These are phyloP conservation scores for Cadophora gregata DNA, from an alignment of 2,329 filamentous ascomycete species.

Conservation along the genomic window DNA sequence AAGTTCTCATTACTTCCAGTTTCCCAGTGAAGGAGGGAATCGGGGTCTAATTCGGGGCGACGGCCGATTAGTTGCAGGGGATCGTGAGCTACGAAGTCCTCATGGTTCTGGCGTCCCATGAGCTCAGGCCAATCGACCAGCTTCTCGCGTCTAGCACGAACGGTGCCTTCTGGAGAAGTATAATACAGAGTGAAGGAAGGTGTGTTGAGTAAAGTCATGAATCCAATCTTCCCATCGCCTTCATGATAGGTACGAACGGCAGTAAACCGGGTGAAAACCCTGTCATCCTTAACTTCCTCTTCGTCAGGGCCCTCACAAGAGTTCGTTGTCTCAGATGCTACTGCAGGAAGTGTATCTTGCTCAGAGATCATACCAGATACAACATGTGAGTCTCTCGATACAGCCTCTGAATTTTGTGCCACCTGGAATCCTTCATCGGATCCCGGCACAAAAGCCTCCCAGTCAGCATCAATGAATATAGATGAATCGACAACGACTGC, in stretches of 20 bases:
- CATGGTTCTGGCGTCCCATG: not conserved
- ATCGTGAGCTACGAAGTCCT: constrained; percentile 27
- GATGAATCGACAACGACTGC: not conserved
- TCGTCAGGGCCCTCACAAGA: not conserved
- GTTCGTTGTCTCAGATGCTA: not conserved
- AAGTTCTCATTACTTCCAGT: constrained; percentile 41
- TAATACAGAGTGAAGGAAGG: constrained; percentile 45
- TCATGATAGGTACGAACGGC: constrained; percentile 23
- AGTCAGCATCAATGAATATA: not conserved
- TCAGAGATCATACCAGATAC: not conserved
- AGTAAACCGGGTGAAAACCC: not conserved
- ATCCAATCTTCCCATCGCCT: not conserved
- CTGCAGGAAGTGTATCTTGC: not conserved
- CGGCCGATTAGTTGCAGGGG: constrained; percentile 10
- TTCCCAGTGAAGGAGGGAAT: not conserved
- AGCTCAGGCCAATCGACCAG: constrained; percentile 43
- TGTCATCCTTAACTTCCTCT: not conserved
- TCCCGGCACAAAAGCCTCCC: not conserved
- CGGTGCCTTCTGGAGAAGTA: constrained; percentile 24
- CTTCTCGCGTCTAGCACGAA: constrained; percentile 39
- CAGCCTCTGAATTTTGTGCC: not conserved
- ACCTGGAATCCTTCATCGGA: not conserved
- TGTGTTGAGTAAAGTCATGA: constrained; percentile 29
- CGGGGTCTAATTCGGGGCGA: not conserved
- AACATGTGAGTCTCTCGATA: not conserved